Conservation (phyloP, 306 rosid genomes). For the Morella rubra region DNA sequence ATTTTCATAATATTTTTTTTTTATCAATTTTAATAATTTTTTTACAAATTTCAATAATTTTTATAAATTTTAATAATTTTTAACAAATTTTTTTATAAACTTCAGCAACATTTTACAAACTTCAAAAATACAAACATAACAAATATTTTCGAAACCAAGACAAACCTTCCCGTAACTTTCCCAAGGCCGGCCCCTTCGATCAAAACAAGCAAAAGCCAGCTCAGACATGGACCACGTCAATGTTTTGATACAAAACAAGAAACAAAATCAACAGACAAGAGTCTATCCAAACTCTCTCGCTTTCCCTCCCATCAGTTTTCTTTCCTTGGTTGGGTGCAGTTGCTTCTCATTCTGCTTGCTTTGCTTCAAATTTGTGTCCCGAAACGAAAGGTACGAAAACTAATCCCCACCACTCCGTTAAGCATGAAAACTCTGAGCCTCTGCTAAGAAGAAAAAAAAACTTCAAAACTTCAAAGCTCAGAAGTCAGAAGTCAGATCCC, state of each 20-base stretch:
- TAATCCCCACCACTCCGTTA: too few species aligned
- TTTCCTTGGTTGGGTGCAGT: neutral
- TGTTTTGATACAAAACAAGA: neutral
- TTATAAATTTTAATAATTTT: too few species aligned
- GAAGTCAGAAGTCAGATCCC: neutral
- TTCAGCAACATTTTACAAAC: too few species aligned
- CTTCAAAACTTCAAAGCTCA: conserved; percentile 2
- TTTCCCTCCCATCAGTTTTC: neutral
- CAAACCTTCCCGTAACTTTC: conserved; percentile 14
- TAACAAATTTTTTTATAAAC: too few species aligned
- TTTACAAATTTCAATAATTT: too few species aligned
- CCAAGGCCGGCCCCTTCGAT: conserved; percentile 3
- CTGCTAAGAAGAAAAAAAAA: too few species aligned
- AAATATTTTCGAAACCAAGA: too few species aligned
- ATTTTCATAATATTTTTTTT: too few species aligned
- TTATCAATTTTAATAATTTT: too few species aligned
- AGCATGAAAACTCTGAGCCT: too few species aligned
- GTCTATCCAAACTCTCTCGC: too few species aligned
- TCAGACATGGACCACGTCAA: conserved; percentile 18
- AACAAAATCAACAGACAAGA: neutral
- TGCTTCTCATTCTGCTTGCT: neutral
- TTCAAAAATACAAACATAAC: too few species aligned
- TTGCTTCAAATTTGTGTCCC: neutral
- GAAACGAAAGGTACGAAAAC: neutral
- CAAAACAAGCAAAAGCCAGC: conserved; percentile 5